Conservation (phyloP, 2,329 filamentous ascomycete genomes). For the Claviceps humidiphila region DNA sequence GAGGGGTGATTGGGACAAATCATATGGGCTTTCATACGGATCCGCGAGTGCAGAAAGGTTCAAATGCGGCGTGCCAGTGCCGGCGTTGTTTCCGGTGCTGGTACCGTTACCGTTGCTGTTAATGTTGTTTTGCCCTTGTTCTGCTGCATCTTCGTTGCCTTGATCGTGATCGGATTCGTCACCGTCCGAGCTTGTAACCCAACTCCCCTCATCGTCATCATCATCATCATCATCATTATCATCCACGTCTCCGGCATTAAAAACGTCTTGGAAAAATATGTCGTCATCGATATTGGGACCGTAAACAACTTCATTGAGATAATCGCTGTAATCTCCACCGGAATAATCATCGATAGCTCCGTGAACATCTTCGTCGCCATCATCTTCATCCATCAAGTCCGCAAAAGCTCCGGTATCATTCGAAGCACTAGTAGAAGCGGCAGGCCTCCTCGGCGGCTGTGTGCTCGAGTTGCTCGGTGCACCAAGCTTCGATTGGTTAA, state of each 20-base stretch:
- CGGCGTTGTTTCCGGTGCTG: no score
- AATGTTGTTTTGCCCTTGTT: background rate
- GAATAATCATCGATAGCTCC: no score
- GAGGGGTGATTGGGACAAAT: no score
- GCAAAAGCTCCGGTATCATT: background rate
- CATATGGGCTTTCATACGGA: no score
- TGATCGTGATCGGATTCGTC: slow-evolving; percentile 1
- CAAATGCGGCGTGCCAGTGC: no score
- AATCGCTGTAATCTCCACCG: no score
- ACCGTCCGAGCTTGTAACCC: background rate
- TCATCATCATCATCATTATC: slow-evolving; percentile 8
- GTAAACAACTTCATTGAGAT: no score
- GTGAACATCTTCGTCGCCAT: no score
- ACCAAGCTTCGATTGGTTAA: slow-evolving; percentile 12
- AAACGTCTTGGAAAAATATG: no score
- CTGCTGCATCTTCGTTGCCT: background rate
- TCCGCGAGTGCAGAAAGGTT: no score
- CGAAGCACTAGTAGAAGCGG: background rate
- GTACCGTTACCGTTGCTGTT: background rate
- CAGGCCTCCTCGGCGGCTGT: background rate
- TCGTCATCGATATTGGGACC: no score
- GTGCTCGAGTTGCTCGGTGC: slow-evolving; percentile 20
- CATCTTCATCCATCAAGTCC: slow-evolving; percentile 8
- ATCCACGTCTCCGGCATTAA: slow-evolving; percentile 1
- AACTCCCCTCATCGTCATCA: background rate